Evolutionary conservation across 129 eudicot genomes (phyloP).

Genomic region (Escallonia herrerae): DNA sequence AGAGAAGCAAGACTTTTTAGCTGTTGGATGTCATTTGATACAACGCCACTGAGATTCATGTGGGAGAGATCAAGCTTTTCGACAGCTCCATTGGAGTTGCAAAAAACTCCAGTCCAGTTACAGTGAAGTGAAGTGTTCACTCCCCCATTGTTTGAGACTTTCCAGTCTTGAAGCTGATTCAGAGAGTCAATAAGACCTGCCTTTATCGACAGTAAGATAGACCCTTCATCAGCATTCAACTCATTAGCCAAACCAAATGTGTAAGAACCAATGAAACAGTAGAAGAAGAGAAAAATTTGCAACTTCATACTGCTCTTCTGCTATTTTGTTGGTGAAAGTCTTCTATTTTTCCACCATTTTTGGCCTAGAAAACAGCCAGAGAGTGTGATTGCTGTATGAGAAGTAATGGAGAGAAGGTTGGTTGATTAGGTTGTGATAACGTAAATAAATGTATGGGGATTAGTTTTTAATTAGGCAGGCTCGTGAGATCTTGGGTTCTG

Average conservation of each 20-base stretch:
- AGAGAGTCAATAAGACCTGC: conserved; percentile 53
- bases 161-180: conserved; percentile 63
- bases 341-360: conserved; percentile 24
- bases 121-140: conserved; percentile 36
- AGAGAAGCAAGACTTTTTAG: conserved; percentile 38
- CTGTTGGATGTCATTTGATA: conserved; percentile 45
- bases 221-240: conserved; percentile 31
- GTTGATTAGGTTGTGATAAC: conserved; percentile 10
- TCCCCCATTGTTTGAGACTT: conserved; percentile 6
- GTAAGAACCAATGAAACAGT: conserved; percentile 22
- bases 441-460: conserved; percentile 9
- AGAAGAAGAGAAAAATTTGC: conserved; percentile 20
- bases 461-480: conserved; percentile 16
- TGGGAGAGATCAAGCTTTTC: conserved; percentile 62
- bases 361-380: conserved; percentile 1
- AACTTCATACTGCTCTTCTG: conserved; percentile 19
- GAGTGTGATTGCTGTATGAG: conserved; percentile 22
- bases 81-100: conserved; percentile 52
- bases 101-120: conserved; percentile 74
- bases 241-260: conserved; percentile 20
- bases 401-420: conserved; percentile 47
- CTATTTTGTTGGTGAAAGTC: conserved; percentile 1
- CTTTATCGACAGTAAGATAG: conserved; percentile 55
- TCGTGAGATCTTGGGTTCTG: conserved; percentile 64
- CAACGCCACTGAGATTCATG: conserved; percentile 59